A percentile compares a stretch with the other conserved stretches of the same genome.
These are phyloP conservation scores for Ensete ventricosum DNA, from an alignment of 176 grass and related monocot genomes.

Conservation along the genomic window DNA sequence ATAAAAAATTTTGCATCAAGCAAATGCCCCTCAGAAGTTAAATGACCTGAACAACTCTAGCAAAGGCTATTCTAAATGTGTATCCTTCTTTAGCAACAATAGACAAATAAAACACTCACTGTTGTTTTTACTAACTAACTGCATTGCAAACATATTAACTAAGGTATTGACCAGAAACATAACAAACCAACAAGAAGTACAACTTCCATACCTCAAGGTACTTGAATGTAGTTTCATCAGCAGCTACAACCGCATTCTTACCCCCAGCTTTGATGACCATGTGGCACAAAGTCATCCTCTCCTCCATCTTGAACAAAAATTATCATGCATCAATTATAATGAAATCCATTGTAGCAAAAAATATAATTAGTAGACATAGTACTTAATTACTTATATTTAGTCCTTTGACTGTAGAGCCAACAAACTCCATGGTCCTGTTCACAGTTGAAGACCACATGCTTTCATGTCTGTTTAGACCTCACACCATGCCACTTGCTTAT, in stretches of 20 bases:
- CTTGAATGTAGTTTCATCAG: constrained; percentile 84
- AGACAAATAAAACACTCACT: background rate
- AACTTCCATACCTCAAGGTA: constrained; percentile 63
- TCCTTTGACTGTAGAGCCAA: constrained; percentile 61
- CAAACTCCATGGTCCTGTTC: constrained; percentile 43
- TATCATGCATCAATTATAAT: constrained; percentile 12
- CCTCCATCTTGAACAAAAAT: constrained; percentile 63
- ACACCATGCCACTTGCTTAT: too few species aligned
- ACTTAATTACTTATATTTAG: constrained; percentile 54
- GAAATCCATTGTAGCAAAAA: background rate
- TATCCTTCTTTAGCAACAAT: background rate
- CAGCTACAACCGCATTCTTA: constrained; percentile 79
- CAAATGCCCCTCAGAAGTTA: constrained; percentile 1
- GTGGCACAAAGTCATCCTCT: constrained; percentile 90
- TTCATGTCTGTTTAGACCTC: too few species aligned
- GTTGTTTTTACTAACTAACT: too few species aligned
- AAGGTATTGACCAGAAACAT: background rate
- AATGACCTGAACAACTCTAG: background rate
- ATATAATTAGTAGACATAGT: constrained; percentile 16
- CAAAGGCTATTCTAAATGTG: background rate
- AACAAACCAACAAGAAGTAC: background rate
- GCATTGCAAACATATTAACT: background rate
- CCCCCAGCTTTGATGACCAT: constrained; percentile 95
- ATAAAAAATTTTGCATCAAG: constrained; percentile 8
- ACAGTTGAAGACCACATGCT: too few species aligned